These are phyloP conservation scores for Plasmodium vivax DNA, from an alignment of 169 alveolate species.

Conservation along the genomic window DNA sequence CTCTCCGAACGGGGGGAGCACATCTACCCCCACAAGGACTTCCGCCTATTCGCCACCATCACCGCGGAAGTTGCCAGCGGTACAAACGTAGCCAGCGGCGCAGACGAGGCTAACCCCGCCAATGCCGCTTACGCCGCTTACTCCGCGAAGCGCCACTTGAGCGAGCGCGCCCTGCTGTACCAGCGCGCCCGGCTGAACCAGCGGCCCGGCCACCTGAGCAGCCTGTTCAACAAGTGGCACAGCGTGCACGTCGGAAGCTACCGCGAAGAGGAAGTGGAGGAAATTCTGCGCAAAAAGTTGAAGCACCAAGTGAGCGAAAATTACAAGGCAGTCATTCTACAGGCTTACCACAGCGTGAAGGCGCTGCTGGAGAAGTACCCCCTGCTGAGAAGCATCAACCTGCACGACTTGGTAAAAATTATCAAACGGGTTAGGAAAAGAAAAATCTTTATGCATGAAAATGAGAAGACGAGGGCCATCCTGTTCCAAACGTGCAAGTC, in stretches of 20 bases:
- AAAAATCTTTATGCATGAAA: constrained; percentile 8
- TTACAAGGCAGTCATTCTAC: constrained; percentile 11
- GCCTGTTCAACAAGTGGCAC: constrained; percentile 60
- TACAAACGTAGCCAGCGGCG: neutral
- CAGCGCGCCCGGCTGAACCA: constrained; percentile 45
- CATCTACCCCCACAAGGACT: constrained; percentile 79
- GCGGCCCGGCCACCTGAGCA: constrained; percentile 12
- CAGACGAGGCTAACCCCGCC: neutral
- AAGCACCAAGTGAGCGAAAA: constrained; percentile 13
- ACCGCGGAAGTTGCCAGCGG: constrained; percentile 22
- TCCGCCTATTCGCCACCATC: constrained; percentile 76
- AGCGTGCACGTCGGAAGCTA: constrained; percentile 26
- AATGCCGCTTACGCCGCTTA: too few relatives aligned
- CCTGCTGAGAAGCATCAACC: constrained; percentile 51
- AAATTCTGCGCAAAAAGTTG: constrained; percentile 48
- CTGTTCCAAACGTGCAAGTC: constrained; percentile 60
- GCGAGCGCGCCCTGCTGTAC: constrained; percentile 8
- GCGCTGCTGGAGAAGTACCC: constrained; percentile 37
- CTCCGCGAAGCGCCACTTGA: neutral
- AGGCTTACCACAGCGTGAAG: constrained; percentile 21
- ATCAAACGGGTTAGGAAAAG: constrained; percentile 48
- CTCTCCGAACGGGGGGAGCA: constrained; percentile 79
- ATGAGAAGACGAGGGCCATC: constrained; percentile 14
- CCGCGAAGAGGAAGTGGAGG: constrained; percentile 24
- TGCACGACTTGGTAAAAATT: constrained; percentile 74